Conservation (phyloP, 1,284 basidiomycete species). For the Cryptococcus amylolentus region DNA sequence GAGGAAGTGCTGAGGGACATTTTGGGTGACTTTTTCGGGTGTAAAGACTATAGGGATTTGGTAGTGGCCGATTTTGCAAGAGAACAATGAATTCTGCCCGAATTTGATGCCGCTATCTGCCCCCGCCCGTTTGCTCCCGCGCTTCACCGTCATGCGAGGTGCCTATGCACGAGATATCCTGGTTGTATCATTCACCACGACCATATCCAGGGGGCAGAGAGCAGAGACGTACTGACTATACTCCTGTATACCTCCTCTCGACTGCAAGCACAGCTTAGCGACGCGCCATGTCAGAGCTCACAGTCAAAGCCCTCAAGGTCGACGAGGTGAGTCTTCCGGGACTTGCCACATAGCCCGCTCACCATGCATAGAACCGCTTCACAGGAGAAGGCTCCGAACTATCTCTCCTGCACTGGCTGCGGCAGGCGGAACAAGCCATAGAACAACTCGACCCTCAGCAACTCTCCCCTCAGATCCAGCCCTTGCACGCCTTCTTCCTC, state of each 20-base stretch:
- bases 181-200: neutral
- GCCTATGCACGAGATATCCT: neutral
- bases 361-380: conserved; percentile 29
- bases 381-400: conserved; percentile 44
- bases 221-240: too few species aligned
- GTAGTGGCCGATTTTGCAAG: neutral
- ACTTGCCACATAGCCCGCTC: neutral
- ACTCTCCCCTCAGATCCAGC: conserved; percentile 26
- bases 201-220: neutral
- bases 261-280: neutral
- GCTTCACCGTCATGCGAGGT: neutral
- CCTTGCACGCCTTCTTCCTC: conserved; percentile 40
- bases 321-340: conserved; percentile 18
- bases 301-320: conserved; percentile 21
- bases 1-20: conserved; percentile 49
- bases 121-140: neutral
- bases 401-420: conserved; percentile 40
- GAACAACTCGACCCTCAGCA: conserved; percentile 26
- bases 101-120: conserved; percentile 6
- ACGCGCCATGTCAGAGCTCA: conserved; percentile 15
- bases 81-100: conserved; percentile 5
- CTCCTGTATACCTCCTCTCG: too few species aligned
- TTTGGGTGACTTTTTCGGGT: conserved; percentile 9
- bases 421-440: conserved; percentile 43
- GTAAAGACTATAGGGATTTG: neutral